Conservation (phyloP, 257 asterid species). For the Capsicum pubescens region DNA sequence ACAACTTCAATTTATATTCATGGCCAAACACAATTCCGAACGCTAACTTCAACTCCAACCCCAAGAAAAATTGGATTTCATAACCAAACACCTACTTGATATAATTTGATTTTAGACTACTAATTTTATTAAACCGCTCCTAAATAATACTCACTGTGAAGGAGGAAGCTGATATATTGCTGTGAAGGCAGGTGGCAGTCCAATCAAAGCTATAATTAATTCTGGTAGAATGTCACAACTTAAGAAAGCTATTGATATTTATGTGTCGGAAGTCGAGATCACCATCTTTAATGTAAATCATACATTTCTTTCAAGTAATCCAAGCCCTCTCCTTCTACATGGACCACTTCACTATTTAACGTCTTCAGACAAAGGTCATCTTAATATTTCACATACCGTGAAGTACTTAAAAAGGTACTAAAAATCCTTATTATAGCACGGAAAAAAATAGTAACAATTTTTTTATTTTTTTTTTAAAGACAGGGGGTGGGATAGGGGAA, state of each 20-base stretch:
- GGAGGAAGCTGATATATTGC: neutral
- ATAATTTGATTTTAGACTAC: no score
- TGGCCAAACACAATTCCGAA: no score
- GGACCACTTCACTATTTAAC: neutral
- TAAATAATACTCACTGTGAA: neutral
- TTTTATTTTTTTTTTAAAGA: no score
- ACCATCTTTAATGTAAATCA: neutral
- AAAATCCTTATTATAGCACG: neutral
- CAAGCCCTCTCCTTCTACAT: neutral
- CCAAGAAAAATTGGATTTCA: no score
- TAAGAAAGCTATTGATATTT: conserved; percentile 23
- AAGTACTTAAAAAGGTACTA: neutral
- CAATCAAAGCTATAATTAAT: conserved; percentile 20
- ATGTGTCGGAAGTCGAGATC: conserved; percentile 24
- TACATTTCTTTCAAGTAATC: neutral
- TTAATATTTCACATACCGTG: neutral
- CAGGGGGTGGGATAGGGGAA: no score
- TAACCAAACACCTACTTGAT: no score
- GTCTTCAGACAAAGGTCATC: neutral
- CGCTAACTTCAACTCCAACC: no score
- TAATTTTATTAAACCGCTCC: no score
- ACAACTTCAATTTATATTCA: no score
- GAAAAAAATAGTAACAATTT: neutral
- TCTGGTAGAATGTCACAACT: conserved; percentile 30
- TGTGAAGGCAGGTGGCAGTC: neutral